Base-by-base conservation (phyloP, 352 stramenopile genomes). In the Phytophthora quininea region DNA sequence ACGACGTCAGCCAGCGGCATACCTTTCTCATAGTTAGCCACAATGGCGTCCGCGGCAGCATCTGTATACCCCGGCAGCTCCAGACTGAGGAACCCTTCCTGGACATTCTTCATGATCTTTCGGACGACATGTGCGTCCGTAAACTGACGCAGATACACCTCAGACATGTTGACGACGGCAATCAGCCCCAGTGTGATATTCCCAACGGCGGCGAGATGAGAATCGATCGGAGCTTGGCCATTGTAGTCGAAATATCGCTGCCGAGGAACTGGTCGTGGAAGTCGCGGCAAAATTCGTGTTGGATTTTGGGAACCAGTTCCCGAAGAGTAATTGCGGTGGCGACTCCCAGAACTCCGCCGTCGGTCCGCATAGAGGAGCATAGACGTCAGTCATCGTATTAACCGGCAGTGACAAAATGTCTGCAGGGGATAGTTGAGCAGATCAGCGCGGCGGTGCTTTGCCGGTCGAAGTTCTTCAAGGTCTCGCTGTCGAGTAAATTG, bases 71-170 rank as follows among this genome's bases (percentile, higher is more conserved):
- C 54, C 2, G 67, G 62, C 2, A 69, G 38, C 9, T 38, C 43
- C 12, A 69, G n/a, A 10, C 51, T 61, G 12, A 77, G 30, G 38
- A 72, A 82, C 2, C 74, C 74, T 56, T 76, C 63, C 7, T 75
- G 58, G 1, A 82, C 67, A 3, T 73, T 77, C 38, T 77, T 82
- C 62, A 76, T 79, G 60, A 82, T 65, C 51, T 74, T 77, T 5
- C 74, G 71, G 24, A 82, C 50, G 24, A 79, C 71, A 0, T 62
- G 37, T 3, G 15, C 31, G 30, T 78, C 69, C n/a, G 65, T 62
- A 27, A 82, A 79, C 8, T 82, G 74, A 8, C 67, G 57, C 24
- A 82, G 50, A 46, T 64, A 68, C 4, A 68, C 57, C 47, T 62
- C 63, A 30, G 51, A 71, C 65, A 73, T 73, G 54, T 73, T 73